Conservation (phyloP, 73 alveolate species). For the Tetrahymena elliotti region DNA sequence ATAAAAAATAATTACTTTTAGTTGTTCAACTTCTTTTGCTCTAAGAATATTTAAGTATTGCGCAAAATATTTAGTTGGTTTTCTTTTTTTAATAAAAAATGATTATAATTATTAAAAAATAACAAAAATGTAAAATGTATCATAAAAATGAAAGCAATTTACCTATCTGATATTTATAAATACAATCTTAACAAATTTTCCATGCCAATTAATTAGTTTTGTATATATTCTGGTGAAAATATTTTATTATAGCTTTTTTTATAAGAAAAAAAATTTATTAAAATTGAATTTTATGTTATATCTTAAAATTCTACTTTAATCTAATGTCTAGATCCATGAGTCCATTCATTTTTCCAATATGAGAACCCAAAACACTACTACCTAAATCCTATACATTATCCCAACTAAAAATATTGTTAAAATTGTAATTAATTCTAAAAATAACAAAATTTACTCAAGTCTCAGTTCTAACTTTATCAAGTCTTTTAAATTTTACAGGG, state of each 20-base stretch:
- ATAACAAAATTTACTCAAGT: neutral
- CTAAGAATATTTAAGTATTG: neutral
- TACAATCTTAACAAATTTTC: neutral
- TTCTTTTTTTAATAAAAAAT: neutral
- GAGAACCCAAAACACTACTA: neutral
- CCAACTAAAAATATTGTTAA: neutral
- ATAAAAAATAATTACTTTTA: neutral
- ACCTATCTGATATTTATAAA: neutral
- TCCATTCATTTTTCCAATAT: neutral
- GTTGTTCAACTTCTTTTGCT: neutral
- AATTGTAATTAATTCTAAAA: neutral
- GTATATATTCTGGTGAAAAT: neutral
- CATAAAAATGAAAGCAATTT: neutral
- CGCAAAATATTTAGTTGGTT: neutral
- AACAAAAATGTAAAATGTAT: neutral
- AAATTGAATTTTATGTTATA: too few species aligned
- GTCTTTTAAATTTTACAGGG: neutral
- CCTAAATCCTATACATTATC: neutral
- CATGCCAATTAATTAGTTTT: neutral
- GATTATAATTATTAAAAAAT: neutral
- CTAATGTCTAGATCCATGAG: neutral
- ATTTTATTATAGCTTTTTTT: neutral
- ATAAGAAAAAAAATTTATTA: neutral
- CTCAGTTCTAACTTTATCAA: neutral
- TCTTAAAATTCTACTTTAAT: neutral